Evolutionary conservation across 2,329 filamentous ascomycete genomes (phyloP).

Genomic region (Beauveria pseudobassiana): DNA sequence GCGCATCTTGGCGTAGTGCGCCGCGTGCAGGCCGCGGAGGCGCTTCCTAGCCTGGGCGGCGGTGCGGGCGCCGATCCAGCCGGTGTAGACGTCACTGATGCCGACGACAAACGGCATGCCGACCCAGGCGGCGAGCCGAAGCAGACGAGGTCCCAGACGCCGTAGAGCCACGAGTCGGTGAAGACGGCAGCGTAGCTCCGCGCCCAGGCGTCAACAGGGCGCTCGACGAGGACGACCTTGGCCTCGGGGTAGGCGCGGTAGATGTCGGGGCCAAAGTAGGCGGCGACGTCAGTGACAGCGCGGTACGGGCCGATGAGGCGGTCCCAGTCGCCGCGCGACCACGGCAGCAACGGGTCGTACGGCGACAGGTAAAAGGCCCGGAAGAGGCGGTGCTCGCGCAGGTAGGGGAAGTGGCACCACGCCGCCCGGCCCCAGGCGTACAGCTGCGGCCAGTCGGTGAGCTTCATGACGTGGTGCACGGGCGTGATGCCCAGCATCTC

Average conservation of each 20-base stretch:
- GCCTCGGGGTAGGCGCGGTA: constrained; percentile 6
- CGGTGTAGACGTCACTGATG: constrained; percentile 6
- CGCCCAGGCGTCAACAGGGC: neutral
- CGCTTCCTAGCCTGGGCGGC: constrained; percentile 22
- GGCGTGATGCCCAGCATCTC: constrained; percentile 7
- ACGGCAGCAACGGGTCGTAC: constrained; percentile 9
- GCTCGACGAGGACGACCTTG: constrained; percentile 8
- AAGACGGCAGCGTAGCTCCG: constrained; percentile 8
- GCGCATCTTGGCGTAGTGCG: constrained; percentile 16
- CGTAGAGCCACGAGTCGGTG: constrained; percentile 9
- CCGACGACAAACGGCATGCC: constrained; percentile 2
- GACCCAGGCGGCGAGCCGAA: constrained; percentile 9
- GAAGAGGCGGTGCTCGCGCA: constrained; percentile 7
- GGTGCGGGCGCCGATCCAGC: constrained; percentile 6
- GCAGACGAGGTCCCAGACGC: constrained; percentile 1
- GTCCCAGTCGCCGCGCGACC: constrained; percentile 10
- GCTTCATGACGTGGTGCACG: constrained; percentile 10
- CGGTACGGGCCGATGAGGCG: constrained; percentile 8
- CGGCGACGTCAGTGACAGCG: constrained; percentile 7
- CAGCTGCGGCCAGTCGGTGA: constrained; percentile 7
- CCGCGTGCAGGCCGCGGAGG: constrained; percentile 13
- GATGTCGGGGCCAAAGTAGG: constrained; percentile 4
- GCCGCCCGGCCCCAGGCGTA: constrained; percentile 10
- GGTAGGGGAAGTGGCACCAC: constrained; percentile 11
- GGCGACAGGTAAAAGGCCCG: constrained; percentile 6